A percentile compares a stretch with the other conserved stretches of the same genome.
Evolutionary conservation across 1,284 basidiomycete species (phyloP).

Genomic region (Waitea zeae): DNA sequence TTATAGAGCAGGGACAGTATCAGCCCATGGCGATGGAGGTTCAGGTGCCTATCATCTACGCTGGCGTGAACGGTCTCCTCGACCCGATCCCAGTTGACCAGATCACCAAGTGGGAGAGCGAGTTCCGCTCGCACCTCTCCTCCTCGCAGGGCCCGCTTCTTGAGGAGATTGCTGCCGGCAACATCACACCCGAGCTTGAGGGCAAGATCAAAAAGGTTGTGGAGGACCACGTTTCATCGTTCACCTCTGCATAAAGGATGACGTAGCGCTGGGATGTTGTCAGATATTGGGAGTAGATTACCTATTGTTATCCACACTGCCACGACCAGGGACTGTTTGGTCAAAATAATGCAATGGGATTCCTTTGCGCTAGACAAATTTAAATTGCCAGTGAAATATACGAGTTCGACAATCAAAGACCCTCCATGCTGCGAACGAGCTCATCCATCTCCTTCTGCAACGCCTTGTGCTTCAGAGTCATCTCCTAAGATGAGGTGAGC

Average conservation of each 20-base stretch:
- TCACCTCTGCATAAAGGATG: no score
- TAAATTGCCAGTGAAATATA: no score
- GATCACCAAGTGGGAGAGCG: slow-evolving; percentile 87
- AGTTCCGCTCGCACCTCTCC: slow-evolving; percentile 75
- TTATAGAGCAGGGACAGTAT: slow-evolving; percentile 99
- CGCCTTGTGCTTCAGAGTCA: slow-evolving; percentile 52
- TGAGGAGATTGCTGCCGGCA: slow-evolving; percentile 68
- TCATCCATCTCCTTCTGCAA: slow-evolving; percentile 84
- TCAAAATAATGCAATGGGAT: no score
- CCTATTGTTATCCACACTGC: no score
- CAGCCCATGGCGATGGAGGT: slow-evolving; percentile 84
- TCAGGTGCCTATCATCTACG: slow-evolving; percentile 97
- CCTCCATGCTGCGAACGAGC: slow-evolving; percentile 69
- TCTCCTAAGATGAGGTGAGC: slow-evolving; percentile 43
- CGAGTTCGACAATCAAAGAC: no score
- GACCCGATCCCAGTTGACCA: slow-evolving; percentile 88
- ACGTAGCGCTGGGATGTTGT: no score
- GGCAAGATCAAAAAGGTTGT: slow-evolving; percentile 86
- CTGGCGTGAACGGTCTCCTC: slow-evolving; percentile 97
- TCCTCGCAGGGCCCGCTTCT: slow-evolving; percentile 55
- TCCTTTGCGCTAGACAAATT: no score
- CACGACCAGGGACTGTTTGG: no score
- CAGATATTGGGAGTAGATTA: no score
- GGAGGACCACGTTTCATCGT: slow-evolving; percentile 72
- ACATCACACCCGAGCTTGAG: slow-evolving; percentile 81